These are phyloP conservation scores for Castanea crenata DNA, from an alignment of 306 rosid genomes.

Conservation along the genomic window DNA sequence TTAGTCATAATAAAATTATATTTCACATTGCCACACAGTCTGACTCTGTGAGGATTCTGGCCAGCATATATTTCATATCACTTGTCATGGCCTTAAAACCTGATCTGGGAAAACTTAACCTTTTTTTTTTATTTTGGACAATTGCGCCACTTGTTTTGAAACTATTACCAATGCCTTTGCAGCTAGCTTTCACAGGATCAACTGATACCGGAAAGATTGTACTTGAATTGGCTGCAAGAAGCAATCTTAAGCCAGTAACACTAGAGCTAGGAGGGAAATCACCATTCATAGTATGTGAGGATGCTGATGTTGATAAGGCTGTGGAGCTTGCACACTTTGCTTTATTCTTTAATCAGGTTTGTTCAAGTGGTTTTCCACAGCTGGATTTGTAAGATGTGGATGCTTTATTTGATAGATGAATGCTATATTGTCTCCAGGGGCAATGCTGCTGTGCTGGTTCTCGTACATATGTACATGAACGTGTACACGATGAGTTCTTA, in stretches of 20 bases:
- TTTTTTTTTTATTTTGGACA: conserved; percentile 12
- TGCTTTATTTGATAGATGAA: background rate
- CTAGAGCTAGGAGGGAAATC: conserved; percentile 97
- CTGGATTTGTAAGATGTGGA: background rate
- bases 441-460: conserved; percentile 99
- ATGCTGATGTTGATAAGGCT: conserved; percentile 76
- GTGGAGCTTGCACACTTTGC: conserved; percentile 94
- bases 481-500: conserved; percentile 81
- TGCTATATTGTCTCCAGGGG: conserved; percentile 47
- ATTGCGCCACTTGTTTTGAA: background rate
- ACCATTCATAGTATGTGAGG: conserved; percentile 84
- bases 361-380: conserved; percentile 9
- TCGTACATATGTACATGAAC: conserved; percentile 87
- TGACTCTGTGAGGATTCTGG: background rate
- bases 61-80: background rate
- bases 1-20: background rate
- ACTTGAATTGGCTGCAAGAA: conserved; percentile 74
- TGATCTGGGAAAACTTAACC: background rate
- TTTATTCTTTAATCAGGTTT: conserved; percentile 87
- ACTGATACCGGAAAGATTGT: conserved; percentile 71
- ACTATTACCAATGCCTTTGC: conserved; percentile 22
- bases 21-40: background rate
- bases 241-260: conserved; percentile 89
- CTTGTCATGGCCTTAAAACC: background rate
- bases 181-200: conserved; percentile 93